A percentile compares a stretch with the other conserved stretches of the same genome.
These are phyloP conservation scores for Penicillium steckii DNA, from an alignment of 495 filamentous ascomycete genomes.

Conservation along the genomic window DNA sequence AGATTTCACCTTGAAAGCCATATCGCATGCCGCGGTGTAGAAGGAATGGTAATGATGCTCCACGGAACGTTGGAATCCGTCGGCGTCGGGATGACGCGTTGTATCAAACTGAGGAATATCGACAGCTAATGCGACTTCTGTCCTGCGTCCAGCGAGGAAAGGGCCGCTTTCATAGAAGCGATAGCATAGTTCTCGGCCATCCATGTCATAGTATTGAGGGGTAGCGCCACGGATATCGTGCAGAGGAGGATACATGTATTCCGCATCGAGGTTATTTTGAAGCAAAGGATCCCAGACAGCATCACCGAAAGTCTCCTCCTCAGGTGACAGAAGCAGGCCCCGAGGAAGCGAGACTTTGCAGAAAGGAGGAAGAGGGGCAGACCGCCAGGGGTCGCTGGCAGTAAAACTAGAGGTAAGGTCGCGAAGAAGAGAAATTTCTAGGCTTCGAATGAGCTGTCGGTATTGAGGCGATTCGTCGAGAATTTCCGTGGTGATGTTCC, in stretches of 20 bases:
- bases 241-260: conserved; percentile 38
- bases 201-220: conserved; percentile 30
- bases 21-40: conserved; percentile 34
- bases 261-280: conserved; percentile 13
- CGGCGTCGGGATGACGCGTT: neutral
- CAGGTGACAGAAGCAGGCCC: conserved; percentile 1
- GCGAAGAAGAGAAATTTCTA: conserved; percentile 18
- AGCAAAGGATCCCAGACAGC: neutral
- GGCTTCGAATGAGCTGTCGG: conserved; percentile 12
- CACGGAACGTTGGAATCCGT: conserved; percentile 7
- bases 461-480: conserved; percentile 1
- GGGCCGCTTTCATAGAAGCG: conserved; percentile 34
- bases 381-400: neutral
- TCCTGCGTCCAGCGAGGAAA: conserved; percentile 25
- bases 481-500: conserved; percentile 18
- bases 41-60: conserved; percentile 36
- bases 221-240: conserved; percentile 25
- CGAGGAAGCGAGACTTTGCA: conserved; percentile 31
- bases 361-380: conserved; percentile 29
- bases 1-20: conserved; percentile 34
- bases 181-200: conserved; percentile 29
- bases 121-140: conserved; percentile 34
- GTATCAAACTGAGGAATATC: conserved; percentile 11
- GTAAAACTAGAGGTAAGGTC: conserved; percentile 11
- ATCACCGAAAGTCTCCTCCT: conserved; percentile 1